Evolutionary conservation across 73 alveolate species (phyloP), one percentile per base, ranked within the genome.

Genomic region (Uronychia setigera): DNA sequence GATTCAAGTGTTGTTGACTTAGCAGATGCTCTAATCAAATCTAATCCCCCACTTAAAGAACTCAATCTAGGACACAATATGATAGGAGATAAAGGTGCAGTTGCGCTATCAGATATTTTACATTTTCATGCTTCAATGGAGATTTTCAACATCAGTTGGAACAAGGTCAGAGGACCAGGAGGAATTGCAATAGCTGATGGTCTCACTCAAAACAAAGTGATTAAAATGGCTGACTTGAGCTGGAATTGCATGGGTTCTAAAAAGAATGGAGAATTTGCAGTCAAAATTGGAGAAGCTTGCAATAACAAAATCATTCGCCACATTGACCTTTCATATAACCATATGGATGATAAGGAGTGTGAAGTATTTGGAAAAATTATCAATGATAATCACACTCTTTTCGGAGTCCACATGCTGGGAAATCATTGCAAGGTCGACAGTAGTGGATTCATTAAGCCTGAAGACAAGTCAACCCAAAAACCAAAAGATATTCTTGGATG

Each of bases 321-420:
- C 60, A 26, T 89, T 33, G 95, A 89, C 77, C 31, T 89, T 29
- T 35, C 88, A n/a, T 89, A 77, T 59, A 89, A 89, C 77, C 83
- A 83, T 33, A 84, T 89, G 75, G 29, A 26, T 29, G 30, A 79
- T 5, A 9, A 0, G 0, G 84, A 84, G 11, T 77, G 83, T 26
- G 92, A 87, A 79, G 80, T 78, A 77, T 59, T 93, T 27, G 93
- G 93, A 0, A 88, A 76, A 19, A 79, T 82, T 32, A 35, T 93
- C 34, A 58, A 60, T 0, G 78, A 67, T 33, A 93, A 93, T 77
- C 95, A 93, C 58, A 87, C 97, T 32, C 87, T 93, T 35, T 87
- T 80, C 33, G 97, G 97, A 26, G 79, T 93, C 75, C 97, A 93
- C 58, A 75, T 82, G 87, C 78, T 85, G 33, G 97, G 97, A 32